phyloP scores from a whole-genome alignment of 257 asterid genomes.

The Datura wrightii region DNA sequence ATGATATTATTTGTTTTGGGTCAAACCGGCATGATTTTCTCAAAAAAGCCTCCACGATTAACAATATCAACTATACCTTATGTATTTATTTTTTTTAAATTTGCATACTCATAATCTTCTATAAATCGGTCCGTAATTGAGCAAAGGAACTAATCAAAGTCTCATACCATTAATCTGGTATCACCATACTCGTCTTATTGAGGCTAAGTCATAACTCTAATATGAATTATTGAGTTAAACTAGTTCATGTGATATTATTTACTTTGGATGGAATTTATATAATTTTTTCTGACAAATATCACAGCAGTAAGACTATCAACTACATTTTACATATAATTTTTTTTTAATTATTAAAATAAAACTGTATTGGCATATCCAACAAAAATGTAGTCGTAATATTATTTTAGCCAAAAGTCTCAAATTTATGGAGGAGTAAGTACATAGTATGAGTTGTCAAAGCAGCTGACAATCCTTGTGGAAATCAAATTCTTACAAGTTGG shows the following conservation, averaged over 20 bases:
- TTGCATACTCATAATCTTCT: no score
- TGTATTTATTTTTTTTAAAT: no score
- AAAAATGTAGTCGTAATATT: not conserved
- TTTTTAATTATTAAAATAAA: not conserved
- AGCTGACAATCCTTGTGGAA: not conserved
- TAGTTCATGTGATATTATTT: no score
- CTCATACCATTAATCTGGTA: not conserved
- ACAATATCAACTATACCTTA: not conserved
- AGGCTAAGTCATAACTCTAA: not conserved
- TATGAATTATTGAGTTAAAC: no score
- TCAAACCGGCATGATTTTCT: not conserved
- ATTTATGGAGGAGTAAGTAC: not conserved
- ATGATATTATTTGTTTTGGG: not conserved
- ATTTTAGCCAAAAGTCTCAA: no score
- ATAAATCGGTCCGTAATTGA: no score
- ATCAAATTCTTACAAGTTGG: not conserved
- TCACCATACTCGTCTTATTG: not conserved
- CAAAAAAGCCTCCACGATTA: no score
- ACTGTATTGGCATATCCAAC: no score
- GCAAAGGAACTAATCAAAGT: no score
- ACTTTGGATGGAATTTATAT: not conserved
- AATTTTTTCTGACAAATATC: not conserved
- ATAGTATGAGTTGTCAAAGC: not conserved
- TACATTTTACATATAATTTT: not conserved
- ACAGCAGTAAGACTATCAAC: not conserved